Percentiles rank a stretch among this genome's conserved stretches.
Conservation (phyloP, 164 flowering plant species). For the Chimonanthus salicifolius region DNA sequence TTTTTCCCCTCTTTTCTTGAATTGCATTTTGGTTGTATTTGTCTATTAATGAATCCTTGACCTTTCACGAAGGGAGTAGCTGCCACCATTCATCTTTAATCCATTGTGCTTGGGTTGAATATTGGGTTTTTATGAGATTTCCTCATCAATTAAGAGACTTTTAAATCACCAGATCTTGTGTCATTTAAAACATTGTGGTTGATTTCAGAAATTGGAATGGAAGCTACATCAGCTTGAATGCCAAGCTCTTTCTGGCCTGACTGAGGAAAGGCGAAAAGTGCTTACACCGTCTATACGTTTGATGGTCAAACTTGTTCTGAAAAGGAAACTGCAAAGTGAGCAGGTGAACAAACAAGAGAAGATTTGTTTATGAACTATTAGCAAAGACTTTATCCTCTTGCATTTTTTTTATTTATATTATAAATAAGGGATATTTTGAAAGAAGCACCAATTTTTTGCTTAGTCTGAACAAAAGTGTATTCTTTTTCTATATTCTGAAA, state of each 20-base stretch:
- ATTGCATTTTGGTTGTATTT: background rate
- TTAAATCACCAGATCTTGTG: background rate
- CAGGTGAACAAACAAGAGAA: conserved; percentile 36
- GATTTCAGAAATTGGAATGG: conserved; percentile 80
- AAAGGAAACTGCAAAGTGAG: conserved; percentile 63
- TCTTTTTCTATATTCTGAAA: too few relatives aligned
- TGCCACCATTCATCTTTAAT: too few relatives aligned
- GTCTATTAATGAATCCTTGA: background rate
- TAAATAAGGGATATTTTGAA: background rate
- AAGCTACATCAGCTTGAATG: conserved; percentile 83
- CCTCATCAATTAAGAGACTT: background rate
- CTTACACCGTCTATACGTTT: conserved; percentile 81
- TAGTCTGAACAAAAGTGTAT: too few relatives aligned
- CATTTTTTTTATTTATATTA: background rate
- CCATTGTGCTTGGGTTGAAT: background rate
- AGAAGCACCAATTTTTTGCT: too few relatives aligned
- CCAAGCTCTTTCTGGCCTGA: conserved; percentile 48
- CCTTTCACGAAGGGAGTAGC: background rate
- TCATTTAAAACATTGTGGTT: background rate
- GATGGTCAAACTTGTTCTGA: conserved; percentile 71
- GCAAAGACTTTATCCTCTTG: background rate
- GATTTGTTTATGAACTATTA: background rate
- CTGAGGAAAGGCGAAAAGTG: conserved; percentile 46
- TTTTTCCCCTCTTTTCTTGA: background rate
- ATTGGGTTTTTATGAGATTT: too few relatives aligned